Base-by-base conservation (phyloP, 1,284 basidiomycete genomes). In the Ganoderma meredithae region DNA sequence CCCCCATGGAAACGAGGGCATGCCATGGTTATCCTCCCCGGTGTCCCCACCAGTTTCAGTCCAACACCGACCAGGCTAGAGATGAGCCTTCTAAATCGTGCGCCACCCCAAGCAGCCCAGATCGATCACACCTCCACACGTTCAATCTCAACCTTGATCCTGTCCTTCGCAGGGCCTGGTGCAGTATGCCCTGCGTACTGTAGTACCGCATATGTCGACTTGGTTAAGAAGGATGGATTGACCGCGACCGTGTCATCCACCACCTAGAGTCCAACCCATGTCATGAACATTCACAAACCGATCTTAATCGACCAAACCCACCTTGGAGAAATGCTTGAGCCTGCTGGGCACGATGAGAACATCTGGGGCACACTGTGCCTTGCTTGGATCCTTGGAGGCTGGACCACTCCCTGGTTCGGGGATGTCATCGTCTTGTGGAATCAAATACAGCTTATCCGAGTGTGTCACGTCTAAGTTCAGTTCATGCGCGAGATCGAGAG, bases 391-490 rank as follows among this genome's bases (percentile, higher is more conserved):
- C 4, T 8, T 58, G 43, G n/a, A 22, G 70, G 76, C 80, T 36
- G 31, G 31, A 3, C 84, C 83, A 19, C 83, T 76, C 6, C 80
- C 80, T 2, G 76, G 80, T 3, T 76, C 81, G 1, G 33, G 17
- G 10, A 82, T 83, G 17, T 82, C 79, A 43, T 82, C 79, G 41
- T 64, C 65, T 43, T 61, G 66, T 7, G 71, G 71, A 15, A 83
- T 81, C 7, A 91, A 76, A 36, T 78, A 82, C 22, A 91, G 79
- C 8, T 81, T 81, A 13, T 86, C 84, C 19, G 82, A 84, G 79
- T 97, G 96, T 25, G 92, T 90, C 17, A 97, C 85, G 76, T 97
- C 95, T 36, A 98, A 85, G 75, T 96, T 96, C 64, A 98, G 89
- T 75, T 96, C 95, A 43, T 86, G 84, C 0, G 90, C 83, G 19